These are phyloP conservation scores for Hyphodiscus sp. DNA, from an alignment of 2,329 filamentous ascomycete genomes.

Conservation along the genomic window DNA sequence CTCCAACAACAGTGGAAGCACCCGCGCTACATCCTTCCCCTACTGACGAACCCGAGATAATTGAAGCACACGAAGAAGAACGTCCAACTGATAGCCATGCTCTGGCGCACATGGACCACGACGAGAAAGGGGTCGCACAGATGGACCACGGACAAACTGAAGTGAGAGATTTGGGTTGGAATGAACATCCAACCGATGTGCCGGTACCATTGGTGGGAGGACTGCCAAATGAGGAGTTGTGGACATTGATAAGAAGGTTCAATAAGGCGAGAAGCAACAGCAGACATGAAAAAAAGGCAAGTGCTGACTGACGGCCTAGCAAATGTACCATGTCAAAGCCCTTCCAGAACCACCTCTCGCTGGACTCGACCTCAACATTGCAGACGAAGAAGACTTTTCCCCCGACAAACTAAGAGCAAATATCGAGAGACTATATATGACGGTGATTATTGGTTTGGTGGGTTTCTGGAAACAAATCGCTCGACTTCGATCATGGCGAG, in stretches of 20 bases:
- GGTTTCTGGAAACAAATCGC: constrained; percentile 66
- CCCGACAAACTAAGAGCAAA: constrained; percentile 76
- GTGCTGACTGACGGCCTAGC: constrained; percentile 28
- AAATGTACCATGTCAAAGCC: constrained; percentile 62
- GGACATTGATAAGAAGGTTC: constrained; percentile 56
- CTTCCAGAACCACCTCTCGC: constrained; percentile 50
- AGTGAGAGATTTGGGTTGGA: constrained; percentile 54
- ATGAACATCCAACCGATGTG: constrained; percentile 44
- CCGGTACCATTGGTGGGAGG: constrained; percentile 51
- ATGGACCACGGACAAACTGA: constrained; percentile 35
- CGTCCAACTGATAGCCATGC: constrained; percentile 36
- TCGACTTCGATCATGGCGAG: constrained; percentile 72
- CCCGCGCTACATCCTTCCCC: background rate
- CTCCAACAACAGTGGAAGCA: background rate
- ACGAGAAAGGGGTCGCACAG: constrained; percentile 35
- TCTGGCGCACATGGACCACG: constrained; percentile 34
- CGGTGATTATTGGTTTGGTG: constrained; percentile 61
- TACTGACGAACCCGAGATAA: constrained; percentile 14
- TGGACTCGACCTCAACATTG: constrained; percentile 71
- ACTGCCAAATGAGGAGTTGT: constrained; percentile 57
- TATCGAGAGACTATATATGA: constrained; percentile 76
- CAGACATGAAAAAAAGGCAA: background rate
- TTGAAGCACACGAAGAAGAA: constrained; percentile 22
- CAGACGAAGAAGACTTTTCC: constrained; percentile 77
- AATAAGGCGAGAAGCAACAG: constrained; percentile 45